Conservation (phyloP, 331 rosid genomes). For the Pyrus hybrid region DNA sequence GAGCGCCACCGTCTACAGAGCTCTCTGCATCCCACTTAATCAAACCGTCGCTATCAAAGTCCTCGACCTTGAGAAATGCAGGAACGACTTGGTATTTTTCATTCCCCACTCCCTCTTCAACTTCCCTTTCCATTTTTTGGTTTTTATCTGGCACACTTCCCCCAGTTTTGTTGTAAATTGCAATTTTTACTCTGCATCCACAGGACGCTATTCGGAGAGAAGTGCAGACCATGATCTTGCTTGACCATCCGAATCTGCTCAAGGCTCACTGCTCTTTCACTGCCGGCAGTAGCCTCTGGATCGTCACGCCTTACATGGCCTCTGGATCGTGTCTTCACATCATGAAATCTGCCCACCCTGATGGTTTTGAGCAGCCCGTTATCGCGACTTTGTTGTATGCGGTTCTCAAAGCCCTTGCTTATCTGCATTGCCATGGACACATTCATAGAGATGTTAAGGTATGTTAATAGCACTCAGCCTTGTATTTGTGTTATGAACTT, state of each 20-base stretch:
- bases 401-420: constrained; percentile 19
- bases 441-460: constrained; percentile 32
- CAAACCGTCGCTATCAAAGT: constrained; percentile 32
- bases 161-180: background rate
- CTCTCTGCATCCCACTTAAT: constrained; percentile 29
- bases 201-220: constrained; percentile 22
- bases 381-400: constrained; percentile 16
- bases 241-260: constrained; percentile 21
- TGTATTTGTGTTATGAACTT: background rate
- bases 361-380: constrained; percentile 21
- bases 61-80: constrained; percentile 29
- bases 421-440: constrained; percentile 22
- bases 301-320: constrained; percentile 29
- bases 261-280: constrained; percentile 26
- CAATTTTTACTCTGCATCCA: background rate
- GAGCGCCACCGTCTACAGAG: constrained; percentile 32
- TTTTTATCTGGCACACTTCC: background rate
- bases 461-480: background rate
- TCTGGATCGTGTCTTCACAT: constrained; percentile 23
- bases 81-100: constrained; percentile 21
- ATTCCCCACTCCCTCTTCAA: background rate
- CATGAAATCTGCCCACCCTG: constrained; percentile 17
- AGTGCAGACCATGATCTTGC: constrained; percentile 25
- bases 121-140: background rate
- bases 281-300: constrained; percentile 22